Base-by-base conservation (phyloP, 768 basidiomycete genomes). In the Xanthoconium stramineum region DNA sequence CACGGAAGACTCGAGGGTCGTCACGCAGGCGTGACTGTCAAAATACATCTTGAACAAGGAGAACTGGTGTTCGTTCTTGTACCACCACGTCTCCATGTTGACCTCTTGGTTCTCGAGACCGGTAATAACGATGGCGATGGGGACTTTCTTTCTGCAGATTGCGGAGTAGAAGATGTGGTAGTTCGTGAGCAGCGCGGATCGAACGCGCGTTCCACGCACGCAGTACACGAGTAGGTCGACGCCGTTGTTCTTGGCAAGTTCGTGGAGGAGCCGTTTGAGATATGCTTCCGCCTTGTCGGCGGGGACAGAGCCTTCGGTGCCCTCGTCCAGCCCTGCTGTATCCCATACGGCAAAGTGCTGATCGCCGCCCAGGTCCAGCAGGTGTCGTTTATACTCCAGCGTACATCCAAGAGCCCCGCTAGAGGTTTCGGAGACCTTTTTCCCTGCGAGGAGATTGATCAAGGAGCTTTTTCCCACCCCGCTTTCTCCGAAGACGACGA, bases 401-500 rank as follows among this genome's bases (percentile, higher is more conserved):
- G 78, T 78, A 51, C 72, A 75, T 3, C 76, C 75, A 0, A 58
- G 47, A 1, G 72, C 69, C 5, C 64, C 60, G 42, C 67, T 72
- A 6, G 75, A 76, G 14, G 67, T 66, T 12, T 50, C 47, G 1
- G 72, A 73, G 12, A 64, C 47, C 14, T 60, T 60, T 7, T 38
- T 7, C 11, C 68, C 69, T 3, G 63, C 66, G 19, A 80, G 55
- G 64, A 80, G 67, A 56, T 78, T 80, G 55, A 80, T 64, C n/a
- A 79, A 56, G 13, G 75, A 76, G 56, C 78, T 80, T 57, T 80
- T 79, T 17, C 74, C 73, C 49, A 70, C 55, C 15, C 78, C 77
- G 2, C 69, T 68, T 50, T 78, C 76, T 17, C 78, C 78, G 51
- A 79, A 79, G 33, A 79, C 28, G 17, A 79, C 55, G 32, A 79